Base-by-base conservation (phyloP, 2,329 filamentous ascomycete species). In the Mariannaea sp. region DNA sequence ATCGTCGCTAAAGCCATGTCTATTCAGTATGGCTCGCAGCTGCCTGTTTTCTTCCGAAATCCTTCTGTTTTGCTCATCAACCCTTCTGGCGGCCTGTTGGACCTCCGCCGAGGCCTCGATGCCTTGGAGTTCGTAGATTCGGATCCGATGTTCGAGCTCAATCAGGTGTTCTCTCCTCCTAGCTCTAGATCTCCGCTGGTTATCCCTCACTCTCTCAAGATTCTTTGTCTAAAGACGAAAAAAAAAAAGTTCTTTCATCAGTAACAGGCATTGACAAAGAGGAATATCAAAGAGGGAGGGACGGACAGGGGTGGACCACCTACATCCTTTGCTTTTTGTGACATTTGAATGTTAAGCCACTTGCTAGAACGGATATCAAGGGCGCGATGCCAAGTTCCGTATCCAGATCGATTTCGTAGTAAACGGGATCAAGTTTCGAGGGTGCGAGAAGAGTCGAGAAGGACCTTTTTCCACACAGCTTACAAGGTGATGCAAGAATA, bases 151-250 rank as follows among this genome's bases (percentile, higher is more conserved):
- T 70, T 92, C 87, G 22, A 91, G 79, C 49, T 88, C 85, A 56
- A 84, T 77, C 32, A 90, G 73, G 66, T 92, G 90, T 65, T 90
- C 87, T 74, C 88, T 89, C 58, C 85, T 80, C 29, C 88, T 81
- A 40, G 87, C 87, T 46, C 89, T 84, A n/a, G 86, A 90, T 57
- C 88, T 84, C 50, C 88, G 80, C 68, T 92, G 89, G 65, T 92
- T 92, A 64, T 91, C 86, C 59, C 88, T 82, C 60, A 91, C 86
- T 53, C 88, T 85, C 57, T 71, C 72, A 61, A 74, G 65, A 52
- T 75, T 75, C 56, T 70, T 72, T 59, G 73, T 71, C 71, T 73
- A 17, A 52, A 41, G 53, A 27, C 33, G 53, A 50, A 41, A 57
- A 56, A 48, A 50, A 41, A 57, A 56, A 48, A 46, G 43, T 24